phyloP scores from a whole-genome alignment of 352 stramenopile genomes.

The Phytophthora syringae region DNA sequence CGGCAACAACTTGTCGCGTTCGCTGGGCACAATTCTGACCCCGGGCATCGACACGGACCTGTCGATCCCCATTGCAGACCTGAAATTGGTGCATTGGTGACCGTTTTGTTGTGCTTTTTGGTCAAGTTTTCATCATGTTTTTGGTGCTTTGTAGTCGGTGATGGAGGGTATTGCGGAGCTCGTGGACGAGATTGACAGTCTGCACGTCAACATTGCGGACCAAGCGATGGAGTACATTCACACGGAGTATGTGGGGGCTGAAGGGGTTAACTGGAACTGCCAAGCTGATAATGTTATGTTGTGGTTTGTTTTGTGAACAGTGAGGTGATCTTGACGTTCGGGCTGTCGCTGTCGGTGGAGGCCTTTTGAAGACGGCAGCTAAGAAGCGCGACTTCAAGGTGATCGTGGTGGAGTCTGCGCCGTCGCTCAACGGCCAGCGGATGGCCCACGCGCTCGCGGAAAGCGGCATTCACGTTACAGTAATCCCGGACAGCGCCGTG shows the following conservation, averaged over 20 bases:
- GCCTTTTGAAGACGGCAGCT: constrained; percentile 89
- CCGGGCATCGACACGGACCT: constrained; percentile 83
- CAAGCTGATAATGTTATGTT: too few relatives aligned
- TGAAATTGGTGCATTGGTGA: constrained; percentile 64
- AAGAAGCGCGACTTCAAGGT: constrained; percentile 97
- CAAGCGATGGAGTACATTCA: constrained; percentile 97
- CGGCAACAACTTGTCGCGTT: constrained; percentile 72
- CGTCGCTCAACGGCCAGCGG: constrained; percentile 92
- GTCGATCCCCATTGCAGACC: constrained; percentile 82
- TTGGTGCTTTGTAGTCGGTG: constrained; percentile 68
- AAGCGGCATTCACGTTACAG: constrained; percentile 93
- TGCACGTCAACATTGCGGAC: constrained; percentile 96
- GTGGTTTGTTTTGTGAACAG: constrained; percentile 36
- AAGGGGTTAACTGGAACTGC: too few relatives aligned
- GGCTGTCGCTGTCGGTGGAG: constrained; percentile 91
- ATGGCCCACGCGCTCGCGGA: constrained; percentile 91
- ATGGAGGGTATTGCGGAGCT: constrained; percentile 97
- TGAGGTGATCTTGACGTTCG: constrained; percentile 97
- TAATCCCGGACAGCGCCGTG: constrained; percentile 97
- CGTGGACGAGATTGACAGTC: constrained; percentile 95
- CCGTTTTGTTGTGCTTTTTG: neutral
- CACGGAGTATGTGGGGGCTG: constrained; percentile 90
- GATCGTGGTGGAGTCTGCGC: constrained; percentile 94
- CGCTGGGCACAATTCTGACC: constrained; percentile 82
- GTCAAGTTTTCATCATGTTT: neutral